Evolutionary conservation across 2,329 filamentous ascomycete genomes (phyloP).

Genomic region (Fusarium continuum): DNA sequence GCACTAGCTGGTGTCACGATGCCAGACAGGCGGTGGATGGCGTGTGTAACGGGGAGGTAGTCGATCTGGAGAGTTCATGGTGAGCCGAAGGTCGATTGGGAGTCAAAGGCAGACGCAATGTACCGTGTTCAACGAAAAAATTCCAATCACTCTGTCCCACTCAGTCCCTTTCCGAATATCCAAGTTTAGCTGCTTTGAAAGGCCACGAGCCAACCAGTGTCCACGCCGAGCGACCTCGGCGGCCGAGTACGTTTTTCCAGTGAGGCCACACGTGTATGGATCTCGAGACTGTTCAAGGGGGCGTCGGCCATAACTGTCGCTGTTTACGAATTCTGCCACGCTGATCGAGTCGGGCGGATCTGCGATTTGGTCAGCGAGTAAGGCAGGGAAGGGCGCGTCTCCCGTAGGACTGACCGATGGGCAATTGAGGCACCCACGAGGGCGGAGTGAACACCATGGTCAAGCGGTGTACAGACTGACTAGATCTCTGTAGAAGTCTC

Average conservation of each 20-base stretch:
- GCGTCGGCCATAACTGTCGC: slow-evolving; percentile 54
- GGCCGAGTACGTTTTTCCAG: slow-evolving; percentile 71
- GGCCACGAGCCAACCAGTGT: slow-evolving; percentile 72
- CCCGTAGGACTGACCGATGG: too few species aligned
- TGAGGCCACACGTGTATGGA: slow-evolving; percentile 80
- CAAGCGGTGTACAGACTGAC: too few species aligned
- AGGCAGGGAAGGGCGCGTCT: too few species aligned
- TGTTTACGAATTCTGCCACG: slow-evolving; percentile 79
- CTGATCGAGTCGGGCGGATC: slow-evolving; percentile 80
- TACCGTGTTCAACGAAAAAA: slow-evolving; percentile 84
- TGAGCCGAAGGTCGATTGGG: too few species aligned
- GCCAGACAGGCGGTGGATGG: background rate
- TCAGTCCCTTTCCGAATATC: slow-evolving; percentile 73
- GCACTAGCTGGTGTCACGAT: slow-evolving; percentile 72
- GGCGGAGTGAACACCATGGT: too few species aligned
- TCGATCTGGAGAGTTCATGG: background rate
- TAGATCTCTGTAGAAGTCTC: too few species aligned
- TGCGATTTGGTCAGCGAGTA: too few species aligned
- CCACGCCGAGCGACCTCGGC: slow-evolving; percentile 71
- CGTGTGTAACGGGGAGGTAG: background rate
- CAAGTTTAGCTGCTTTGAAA: slow-evolving; percentile 76
- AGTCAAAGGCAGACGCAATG: too few species aligned
- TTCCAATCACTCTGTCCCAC: slow-evolving; percentile 80
- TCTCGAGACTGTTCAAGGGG: slow-evolving; percentile 70
- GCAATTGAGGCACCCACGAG: too few species aligned